Evolutionary conservation across 176 grass and related monocot species (phyloP), one percentile per base, ranked within the genome.

Genomic region (Oryza rufipogon): DNA sequence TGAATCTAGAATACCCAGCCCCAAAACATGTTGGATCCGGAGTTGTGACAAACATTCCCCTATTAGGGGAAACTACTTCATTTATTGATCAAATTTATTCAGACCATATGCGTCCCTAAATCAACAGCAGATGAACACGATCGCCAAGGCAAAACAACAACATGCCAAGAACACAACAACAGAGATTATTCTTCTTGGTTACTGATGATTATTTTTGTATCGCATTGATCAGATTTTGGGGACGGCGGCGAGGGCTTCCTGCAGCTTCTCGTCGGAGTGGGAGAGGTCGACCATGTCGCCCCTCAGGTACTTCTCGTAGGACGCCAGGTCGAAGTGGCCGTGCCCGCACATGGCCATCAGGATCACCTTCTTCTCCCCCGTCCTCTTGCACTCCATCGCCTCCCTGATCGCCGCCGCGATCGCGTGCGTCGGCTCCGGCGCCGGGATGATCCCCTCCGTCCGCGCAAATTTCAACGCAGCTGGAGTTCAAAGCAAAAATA

Each of bases 321-420:
- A 70, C 11, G 85, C 68, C 2, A 98, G 96, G 81, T 95, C 95
- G 20, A 98, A 98, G 84, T 98, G 95, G 36, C 95, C 95, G n/a
- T 98, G 92, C 12, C 95, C 95, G 72, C 96, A 95, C 93, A 98
- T 95, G 19, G 96, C 96, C 45, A 95, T 98, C 69, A 98, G 85
- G 72, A 98, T 98, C 0, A 98, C 96, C 84, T 98, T 98, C 85
- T 95, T 78, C 83, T 98, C 96, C 60, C 96, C 96, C 0, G 86
- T 95, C 75, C 81, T 86, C 83, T 93, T 95, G 83, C 96, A 98
- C 64, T 90, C 87, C 41, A 94, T 19, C 28, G 96, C 96, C 84
- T 94, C 96, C 87, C 93, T 90, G 83, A 98, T 98, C 66, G 86
- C 85, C 48, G 96, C 96, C 33, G 96, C 93, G 72, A 98, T 95